Base-by-base conservation (phyloP, 2,329 filamentous ascomycete genomes). In the Paramyrothecium roridum region DNA sequence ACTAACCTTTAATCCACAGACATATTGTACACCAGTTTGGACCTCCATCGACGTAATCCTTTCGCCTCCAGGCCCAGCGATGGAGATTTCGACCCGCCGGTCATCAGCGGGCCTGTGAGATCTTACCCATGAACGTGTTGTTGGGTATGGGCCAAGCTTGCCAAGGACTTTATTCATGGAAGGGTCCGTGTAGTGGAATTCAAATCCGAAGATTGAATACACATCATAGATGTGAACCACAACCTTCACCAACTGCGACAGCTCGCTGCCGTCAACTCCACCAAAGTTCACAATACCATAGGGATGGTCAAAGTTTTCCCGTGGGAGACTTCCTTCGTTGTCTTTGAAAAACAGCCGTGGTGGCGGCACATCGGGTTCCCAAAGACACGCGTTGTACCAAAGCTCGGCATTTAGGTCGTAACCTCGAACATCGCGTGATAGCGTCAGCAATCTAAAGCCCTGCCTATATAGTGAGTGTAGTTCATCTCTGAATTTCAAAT, bases 1-100 rank as follows among this genome's bases (percentile, higher is more conserved):
- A n/a, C 40, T 23, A 53, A 57, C 58, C 59, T 54, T 62, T 17
- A 61, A 23, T 12, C 54, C 61, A 13, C 47, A 3, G 7, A 61
- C 3, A 7, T 37, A 33, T 1, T 3, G 8, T 1, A 20, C 12
- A 4, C 53, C 12, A 3, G 30, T 13, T 21, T 57, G 48, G 20
- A 54, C 52, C 10, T 59, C 52, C 1, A 63, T 22, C 2, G 50
- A 34, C 19, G 10, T 50, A 11, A 61, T 20, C n/a, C 54, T 50
- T 13, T 62, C 60, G 2, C 56, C 59, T 12, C 10, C 12, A 1
- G 30, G 26, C 2, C 60, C 54, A 3, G 60, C 46, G 22, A 62
- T 61, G 0, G 45, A 8, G 11, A 59, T 48, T 11, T n/a, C 7
- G 13, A 40, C 50, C 7, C 50, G 40, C 33, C n/a, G 17, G 4